These are phyloP conservation scores for Laetiporus sulphureus DNA, from an alignment of 1,284 basidiomycete species.

Conservation along the genomic window DNA sequence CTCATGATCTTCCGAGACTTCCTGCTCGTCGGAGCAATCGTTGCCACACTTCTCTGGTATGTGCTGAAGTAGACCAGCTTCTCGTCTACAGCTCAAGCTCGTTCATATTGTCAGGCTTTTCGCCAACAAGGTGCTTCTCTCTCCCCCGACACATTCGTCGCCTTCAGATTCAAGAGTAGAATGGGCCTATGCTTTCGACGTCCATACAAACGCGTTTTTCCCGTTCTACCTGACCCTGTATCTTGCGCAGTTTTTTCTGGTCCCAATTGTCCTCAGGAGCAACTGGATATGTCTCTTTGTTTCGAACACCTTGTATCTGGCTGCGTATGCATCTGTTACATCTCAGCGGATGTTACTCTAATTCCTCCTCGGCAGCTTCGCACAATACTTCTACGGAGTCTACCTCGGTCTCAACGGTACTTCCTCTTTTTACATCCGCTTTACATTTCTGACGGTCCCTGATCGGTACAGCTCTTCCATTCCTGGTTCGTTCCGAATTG, in stretches of 20 bases:
- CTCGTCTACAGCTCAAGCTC: neutral
- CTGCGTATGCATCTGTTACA: constrained; percentile 47
- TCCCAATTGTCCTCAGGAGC: constrained; percentile 73
- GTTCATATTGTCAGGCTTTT: constrained; percentile 45
- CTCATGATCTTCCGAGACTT: constrained; percentile 88
- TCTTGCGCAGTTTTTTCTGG: constrained; percentile 77
- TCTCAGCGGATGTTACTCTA: neutral
- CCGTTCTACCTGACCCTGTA: constrained; percentile 87
- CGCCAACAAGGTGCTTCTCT: constrained; percentile 64
- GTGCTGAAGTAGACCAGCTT: constrained; percentile 17
- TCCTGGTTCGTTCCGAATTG: constrained; percentile 81
- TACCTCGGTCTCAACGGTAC: constrained; percentile 84
- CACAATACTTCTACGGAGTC: constrained; percentile 86
- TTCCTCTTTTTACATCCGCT: constrained; percentile 1
- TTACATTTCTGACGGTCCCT: neutral
- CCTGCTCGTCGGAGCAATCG: constrained; percentile 65
- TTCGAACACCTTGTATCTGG: constrained; percentile 90
- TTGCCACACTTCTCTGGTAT: constrained; percentile 78
- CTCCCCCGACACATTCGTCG: constrained; percentile 67
- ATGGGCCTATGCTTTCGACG: constrained; percentile 92
- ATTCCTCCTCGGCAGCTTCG: constrained; percentile 41
- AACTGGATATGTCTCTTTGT: constrained; percentile 91
- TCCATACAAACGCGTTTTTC: constrained; percentile 94
- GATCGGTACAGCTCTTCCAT: constrained; percentile 66
- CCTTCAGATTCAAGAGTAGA: constrained; percentile 72